Conservation (phyloP, 2,329 filamentous ascomycete species). For the Periglandula ipomoeae region DNA sequence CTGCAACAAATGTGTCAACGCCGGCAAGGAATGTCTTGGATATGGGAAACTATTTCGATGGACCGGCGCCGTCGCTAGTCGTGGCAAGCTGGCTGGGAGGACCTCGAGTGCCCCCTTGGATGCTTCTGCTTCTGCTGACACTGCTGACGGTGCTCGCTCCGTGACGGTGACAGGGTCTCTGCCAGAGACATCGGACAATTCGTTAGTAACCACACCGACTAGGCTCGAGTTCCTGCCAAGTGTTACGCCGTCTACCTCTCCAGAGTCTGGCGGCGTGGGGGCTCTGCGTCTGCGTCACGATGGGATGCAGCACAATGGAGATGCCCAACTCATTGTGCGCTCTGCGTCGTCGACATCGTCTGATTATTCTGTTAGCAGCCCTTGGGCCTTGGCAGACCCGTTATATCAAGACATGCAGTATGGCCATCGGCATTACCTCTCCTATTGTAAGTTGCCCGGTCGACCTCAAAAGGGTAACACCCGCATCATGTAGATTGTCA, state of each 20-base stretch:
- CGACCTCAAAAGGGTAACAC: background rate
- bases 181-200: slow-evolving; percentile 9
- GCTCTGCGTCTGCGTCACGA: background rate
- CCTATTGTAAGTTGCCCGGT: slow-evolving; percentile 27
- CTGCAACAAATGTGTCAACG: slow-evolving; percentile 40
- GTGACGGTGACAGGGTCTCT: slow-evolving; percentile 2
- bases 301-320: slow-evolving; percentile 8
- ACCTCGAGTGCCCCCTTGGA: slow-evolving; percentile 23
- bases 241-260: slow-evolving; percentile 3
- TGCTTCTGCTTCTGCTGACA: background rate
- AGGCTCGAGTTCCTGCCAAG: slow-evolving; percentile 1
- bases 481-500: background rate
- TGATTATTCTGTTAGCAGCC: slow-evolving; percentile 14
- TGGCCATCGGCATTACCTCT: slow-evolving; percentile 31
- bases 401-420: slow-evolving; percentile 44
- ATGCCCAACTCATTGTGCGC: slow-evolving; percentile 20
- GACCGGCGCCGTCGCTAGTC: slow-evolving; percentile 37
- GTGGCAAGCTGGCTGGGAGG: slow-evolving; percentile 32
- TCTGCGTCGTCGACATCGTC: slow-evolving; percentile 11
- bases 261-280: slow-evolving; percentile 2
- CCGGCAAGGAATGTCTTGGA: slow-evolving; percentile 42
- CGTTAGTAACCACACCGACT: slow-evolving; percentile 1
- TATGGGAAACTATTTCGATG: slow-evolving; percentile 45
- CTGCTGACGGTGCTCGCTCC: too few relatives aligned
- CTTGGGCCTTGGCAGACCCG: slow-evolving; percentile 33